Conservation (phyloP, 2,329 filamentous ascomycete genomes). For the Aspergillus sp. region DNA sequence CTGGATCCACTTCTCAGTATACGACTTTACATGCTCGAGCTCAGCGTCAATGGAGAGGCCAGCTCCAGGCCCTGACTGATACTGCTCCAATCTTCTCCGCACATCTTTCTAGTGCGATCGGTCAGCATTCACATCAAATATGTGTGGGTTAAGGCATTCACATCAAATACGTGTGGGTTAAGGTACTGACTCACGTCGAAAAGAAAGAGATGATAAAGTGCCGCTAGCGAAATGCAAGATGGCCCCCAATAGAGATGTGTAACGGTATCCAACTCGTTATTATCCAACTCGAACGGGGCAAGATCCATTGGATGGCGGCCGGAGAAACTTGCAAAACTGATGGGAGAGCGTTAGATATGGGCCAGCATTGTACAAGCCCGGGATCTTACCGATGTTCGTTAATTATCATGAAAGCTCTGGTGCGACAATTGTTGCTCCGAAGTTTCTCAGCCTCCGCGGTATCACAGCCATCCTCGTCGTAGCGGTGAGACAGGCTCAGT, state of each 20-base stretch:
- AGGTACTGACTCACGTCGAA: not conserved
- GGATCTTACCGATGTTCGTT: not conserved
- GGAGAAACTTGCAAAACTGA: not conserved
- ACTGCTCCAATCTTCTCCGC: not conserved
- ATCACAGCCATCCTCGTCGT: not conserved
- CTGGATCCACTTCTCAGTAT: not conserved
- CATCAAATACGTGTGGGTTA: not conserved
- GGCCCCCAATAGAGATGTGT: not conserved
- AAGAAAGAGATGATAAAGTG: not conserved
- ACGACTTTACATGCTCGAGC: not conserved
- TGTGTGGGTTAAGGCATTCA: too few species aligned
- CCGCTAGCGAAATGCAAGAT: not conserved
- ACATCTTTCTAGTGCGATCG: not conserved
- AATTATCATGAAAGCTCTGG: not conserved
- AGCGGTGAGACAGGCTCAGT: not conserved
- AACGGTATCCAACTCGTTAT: not conserved
- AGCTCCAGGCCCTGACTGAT: not conserved
- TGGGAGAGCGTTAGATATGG: not conserved
- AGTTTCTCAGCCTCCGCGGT: not conserved
- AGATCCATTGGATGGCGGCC: not conserved
- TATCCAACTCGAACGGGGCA: not conserved
- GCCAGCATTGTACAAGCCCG: not conserved
- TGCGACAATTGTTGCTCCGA: not conserved
- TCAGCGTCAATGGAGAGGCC: not conserved
- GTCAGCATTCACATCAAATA: not conserved